Percentiles rank a stretch among this genome's conserved stretches.
Evolutionary conservation across 169 alveolate species (phyloP).

Genomic region (Plasmodium vinckei): DNA sequence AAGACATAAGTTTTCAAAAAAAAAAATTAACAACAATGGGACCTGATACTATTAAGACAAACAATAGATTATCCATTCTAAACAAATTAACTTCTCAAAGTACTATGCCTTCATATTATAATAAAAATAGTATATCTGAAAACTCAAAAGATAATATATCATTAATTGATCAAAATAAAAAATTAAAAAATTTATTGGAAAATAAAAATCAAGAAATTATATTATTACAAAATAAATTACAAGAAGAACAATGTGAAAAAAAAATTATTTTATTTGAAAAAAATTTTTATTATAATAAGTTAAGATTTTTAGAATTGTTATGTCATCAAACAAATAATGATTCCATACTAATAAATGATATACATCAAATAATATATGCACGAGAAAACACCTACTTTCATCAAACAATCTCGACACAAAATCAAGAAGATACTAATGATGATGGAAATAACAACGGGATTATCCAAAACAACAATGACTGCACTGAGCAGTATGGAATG

Average conservation of each 20-base stretch:
- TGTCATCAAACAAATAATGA: conserved; percentile 86
- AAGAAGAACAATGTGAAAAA: conserved; percentile 84
- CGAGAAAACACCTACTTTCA: conserved; percentile 72
- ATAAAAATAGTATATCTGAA: conserved; percentile 10
- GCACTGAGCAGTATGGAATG: not conserved
- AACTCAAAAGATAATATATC: conserved; percentile 20
- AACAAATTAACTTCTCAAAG: conserved; percentile 28
- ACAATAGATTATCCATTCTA: conserved; percentile 20
- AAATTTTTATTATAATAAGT: conserved; percentile 93
- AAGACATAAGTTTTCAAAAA: not conserved
- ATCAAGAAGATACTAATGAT: not conserved
- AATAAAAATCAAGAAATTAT: conserved; percentile 78
- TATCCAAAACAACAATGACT: not conserved
- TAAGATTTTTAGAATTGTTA: conserved; percentile 91
- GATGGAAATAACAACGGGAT: not conserved
- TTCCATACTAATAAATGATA: conserved; percentile 25
- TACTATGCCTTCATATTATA: conserved; percentile 35
- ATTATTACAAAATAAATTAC: conserved; percentile 80
- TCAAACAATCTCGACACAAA: conserved; percentile 28
- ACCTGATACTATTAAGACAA: not conserved
- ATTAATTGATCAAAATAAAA: conserved; percentile 51
- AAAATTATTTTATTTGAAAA: conserved; percentile 92
- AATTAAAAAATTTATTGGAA: conserved; percentile 64
- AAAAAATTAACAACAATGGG: not conserved
- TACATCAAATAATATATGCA: conserved; percentile 71